These are phyloP conservation scores for Phytophthora colocasiae DNA, from an alignment of 352 stramenopile genomes.

Conservation along the genomic window DNA sequence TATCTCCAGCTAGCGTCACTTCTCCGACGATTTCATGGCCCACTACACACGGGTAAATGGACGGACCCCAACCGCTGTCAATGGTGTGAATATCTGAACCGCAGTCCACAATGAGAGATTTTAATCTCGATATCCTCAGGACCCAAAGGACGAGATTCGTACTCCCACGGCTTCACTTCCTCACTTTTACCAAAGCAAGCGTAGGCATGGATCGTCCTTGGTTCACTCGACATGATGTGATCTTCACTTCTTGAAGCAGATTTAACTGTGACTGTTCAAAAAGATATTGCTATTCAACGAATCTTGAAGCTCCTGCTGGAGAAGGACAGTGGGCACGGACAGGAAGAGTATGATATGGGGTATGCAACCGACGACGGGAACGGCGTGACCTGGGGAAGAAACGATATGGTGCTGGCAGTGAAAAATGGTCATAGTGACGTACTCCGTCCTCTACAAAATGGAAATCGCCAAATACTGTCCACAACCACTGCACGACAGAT, in stretches of 20 bases:
- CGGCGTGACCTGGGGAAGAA: conserved; percentile 1
- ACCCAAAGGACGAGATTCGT: too few species aligned
- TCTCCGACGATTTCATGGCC: not conserved
- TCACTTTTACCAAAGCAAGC: too few species aligned
- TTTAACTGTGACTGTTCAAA: too few species aligned
- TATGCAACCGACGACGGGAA: not conserved
- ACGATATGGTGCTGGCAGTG: conserved; percentile 1
- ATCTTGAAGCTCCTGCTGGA: conserved; percentile 11
- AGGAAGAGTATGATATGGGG: not conserved
- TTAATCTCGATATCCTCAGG: too few species aligned
- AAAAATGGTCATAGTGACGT: not conserved
- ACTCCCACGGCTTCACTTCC: too few species aligned
- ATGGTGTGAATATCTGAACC: not conserved
- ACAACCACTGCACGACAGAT: conserved; percentile 4
- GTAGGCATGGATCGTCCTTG: too few species aligned
- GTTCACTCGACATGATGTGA: too few species aligned
- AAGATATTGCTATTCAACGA: too few species aligned
- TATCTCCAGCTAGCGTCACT: not conserved
- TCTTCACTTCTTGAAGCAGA: too few species aligned
- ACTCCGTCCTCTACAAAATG: not conserved
- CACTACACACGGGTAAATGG: not conserved
- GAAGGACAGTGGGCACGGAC: not conserved
- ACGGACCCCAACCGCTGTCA: not conserved
- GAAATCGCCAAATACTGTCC: not conserved
- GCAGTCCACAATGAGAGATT: not conserved